Percentiles rank a stretch among this genome's conserved stretches.
Evolutionary conservation across 495 filamentous ascomycete species (phyloP).

Genomic region (Penicillium paxilli): DNA sequence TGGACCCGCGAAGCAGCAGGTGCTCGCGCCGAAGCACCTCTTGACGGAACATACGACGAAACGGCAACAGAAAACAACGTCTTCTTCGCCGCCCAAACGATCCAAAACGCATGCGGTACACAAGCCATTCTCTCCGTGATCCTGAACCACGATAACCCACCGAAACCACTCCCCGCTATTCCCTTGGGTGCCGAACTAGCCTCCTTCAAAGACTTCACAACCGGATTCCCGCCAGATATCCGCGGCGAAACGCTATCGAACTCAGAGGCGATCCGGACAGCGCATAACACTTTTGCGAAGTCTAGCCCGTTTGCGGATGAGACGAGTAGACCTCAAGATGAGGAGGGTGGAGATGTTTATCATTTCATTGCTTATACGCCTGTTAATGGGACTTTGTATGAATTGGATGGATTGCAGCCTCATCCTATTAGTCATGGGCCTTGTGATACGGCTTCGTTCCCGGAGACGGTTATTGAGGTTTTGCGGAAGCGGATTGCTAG

Average conservation of each 20-base stretch:
- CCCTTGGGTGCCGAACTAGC: constrained; percentile 59
- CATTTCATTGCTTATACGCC: constrained; percentile 97
- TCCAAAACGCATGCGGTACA: constrained; percentile 98
- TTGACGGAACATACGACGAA: constrained; percentile 77
- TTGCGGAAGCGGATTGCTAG: constrained; percentile 79
- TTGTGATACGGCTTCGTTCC: constrained; percentile 68
- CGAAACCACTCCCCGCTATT: constrained; percentile 18
- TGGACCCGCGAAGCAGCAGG: constrained; percentile 76
- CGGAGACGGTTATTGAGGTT: constrained; percentile 81
- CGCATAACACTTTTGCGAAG: constrained; percentile 91
- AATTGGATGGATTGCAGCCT: constrained; percentile 92
- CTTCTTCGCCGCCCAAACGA: constrained; percentile 97
- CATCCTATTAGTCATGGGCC: constrained; percentile 85
- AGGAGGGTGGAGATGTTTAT: constrained; percentile 75
- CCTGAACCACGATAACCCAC: constrained; percentile 69
- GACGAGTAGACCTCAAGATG: constrained; percentile 60
- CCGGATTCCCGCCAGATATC: constrained; percentile 78
- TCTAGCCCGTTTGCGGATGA: constrained; percentile 91
- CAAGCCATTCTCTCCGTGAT: constrained; percentile 93
- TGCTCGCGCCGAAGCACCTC: constrained; percentile 57
- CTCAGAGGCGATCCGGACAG: constrained; percentile 79
- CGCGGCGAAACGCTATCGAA: constrained; percentile 68
- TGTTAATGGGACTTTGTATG: constrained; percentile 78
- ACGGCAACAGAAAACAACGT: constrained; percentile 64
- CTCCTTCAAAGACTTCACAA: constrained; percentile 90